Evolutionary conservation across 306 rosid species (phyloP).

Genomic region (Carpinus viminea): DNA sequence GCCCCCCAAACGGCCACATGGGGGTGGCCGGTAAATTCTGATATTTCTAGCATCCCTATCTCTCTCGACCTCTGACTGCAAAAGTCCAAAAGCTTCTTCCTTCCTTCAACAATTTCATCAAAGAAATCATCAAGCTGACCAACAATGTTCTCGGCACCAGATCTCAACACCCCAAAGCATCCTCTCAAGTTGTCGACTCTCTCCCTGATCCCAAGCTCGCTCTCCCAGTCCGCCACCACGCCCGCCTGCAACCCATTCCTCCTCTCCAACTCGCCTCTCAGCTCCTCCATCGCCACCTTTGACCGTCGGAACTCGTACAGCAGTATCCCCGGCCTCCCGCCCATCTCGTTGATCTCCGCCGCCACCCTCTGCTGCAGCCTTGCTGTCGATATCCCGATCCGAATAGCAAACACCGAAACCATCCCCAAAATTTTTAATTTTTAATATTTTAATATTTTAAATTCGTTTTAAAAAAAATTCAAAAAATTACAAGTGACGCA

Average conservation of each 20-base stretch:
- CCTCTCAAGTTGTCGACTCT: slow-evolving; percentile 78
- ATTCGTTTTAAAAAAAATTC: too few relatives aligned
- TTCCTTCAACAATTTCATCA: slow-evolving; percentile 96
- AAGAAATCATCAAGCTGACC: slow-evolving; percentile 97
- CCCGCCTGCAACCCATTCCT: slow-evolving; percentile 29
- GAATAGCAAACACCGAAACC: slow-evolving; percentile 53
- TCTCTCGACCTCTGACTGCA: slow-evolving; percentile 73
- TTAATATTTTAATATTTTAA: too few relatives aligned
- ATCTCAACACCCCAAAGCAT: slow-evolving; percentile 75
- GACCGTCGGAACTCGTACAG: slow-evolving; percentile 77
- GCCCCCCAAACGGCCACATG: too few relatives aligned
- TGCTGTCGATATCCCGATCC: slow-evolving; percentile 90
- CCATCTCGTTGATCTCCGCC: slow-evolving; percentile 64
- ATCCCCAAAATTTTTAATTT: too few relatives aligned
- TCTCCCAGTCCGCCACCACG: slow-evolving; percentile 56
- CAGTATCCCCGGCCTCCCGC: slow-evolving; percentile 69
- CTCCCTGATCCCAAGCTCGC: slow-evolving; percentile 67
- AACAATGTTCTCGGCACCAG: slow-evolving; percentile 85
- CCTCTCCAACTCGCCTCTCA: slow-evolving; percentile 80
- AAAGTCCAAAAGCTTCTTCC: slow-evolving; percentile 98
- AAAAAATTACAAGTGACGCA: too few relatives aligned
- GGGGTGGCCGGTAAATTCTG: background rate
- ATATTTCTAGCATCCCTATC: background rate
- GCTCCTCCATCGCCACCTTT: slow-evolving; percentile 84
- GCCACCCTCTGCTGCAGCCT: slow-evolving; percentile 90